Base-by-base conservation (phyloP, 106 monocot genomes). In the Alisma plantagoaquatica region DNA sequence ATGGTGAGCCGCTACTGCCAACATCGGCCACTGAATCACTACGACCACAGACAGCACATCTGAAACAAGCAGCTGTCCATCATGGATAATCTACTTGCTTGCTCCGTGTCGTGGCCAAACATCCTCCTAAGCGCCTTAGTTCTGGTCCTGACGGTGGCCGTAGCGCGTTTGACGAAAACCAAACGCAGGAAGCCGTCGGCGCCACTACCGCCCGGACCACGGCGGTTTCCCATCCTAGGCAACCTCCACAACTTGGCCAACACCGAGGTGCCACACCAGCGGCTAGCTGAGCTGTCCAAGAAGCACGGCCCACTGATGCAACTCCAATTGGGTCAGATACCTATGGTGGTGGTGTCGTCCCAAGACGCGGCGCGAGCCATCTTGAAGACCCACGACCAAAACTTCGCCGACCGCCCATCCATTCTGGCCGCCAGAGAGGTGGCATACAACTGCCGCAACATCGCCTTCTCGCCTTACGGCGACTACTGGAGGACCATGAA, bases 251-350 rank as follows among this genome's bases (percentile, higher is more conserved):
- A 72, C 25, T 29, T 52, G 28, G 12, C 46, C 1, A 46, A 59
- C n/a, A n/a, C n/a, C 9, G 16, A 49, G 6, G 1, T 33, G 3
- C 50, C 64, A 9, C 64, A 64, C 2, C 29, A 33, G 10, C 38
- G 53, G 9, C 32, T 65, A 24, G 21, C 10, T 1, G 24, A 55
- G 4, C 45, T 73, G 9, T 48, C 72, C 10, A 17, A 31, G 22
- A 66, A 65, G 64, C 46, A 73, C 25, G 65, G 65, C 9, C 57
- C 65, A 4, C 41, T 73, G 22, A 65, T 73, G 72, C 65, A 57
- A 33, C 65, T 73, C 5, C 65, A 60, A 22, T 53, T 73, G 11
- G 72, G 72, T 1, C 33, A 33, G n/a, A 16, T 65, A 11, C 58
- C 50, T 0, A 59, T 53, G 1, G 11, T 73, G 16, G 65, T 73